Base-by-base conservation (phyloP, 768 basidiomycete species). In the Termitomyces sp. region DNA sequence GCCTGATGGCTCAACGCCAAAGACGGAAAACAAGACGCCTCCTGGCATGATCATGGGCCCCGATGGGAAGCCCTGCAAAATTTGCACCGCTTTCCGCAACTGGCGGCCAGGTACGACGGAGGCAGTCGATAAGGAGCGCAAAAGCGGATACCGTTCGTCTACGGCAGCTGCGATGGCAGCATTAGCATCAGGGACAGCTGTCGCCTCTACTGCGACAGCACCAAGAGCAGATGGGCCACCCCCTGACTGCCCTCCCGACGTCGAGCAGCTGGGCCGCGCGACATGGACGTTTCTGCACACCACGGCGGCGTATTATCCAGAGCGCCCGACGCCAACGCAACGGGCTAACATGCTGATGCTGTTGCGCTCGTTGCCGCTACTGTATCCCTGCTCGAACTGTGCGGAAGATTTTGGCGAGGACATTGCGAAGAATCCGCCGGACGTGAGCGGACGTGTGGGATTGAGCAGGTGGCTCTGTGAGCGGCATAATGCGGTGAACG, bases 211-310 rank as follows among this genome's bases (percentile, higher is more conserved):
- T 5, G 63, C 68, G 31, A 63, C 67, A n/a, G 39, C 69, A 12
- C 42, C 70, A 20, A 66, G 68, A 4, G 60, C 70, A 5, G 70
- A 74, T 26, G 70, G 69, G 18, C 84, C 79, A 22, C 82, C 83
- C 1, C 73, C 76, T 5, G 77, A 90, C 56, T 98, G 96, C 68
- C 96, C 96, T 13, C 87, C 94, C 0, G 95, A 98, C 71, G 87
- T 87, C 46, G 92, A 94, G 67, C 79, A 85, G 58, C 86, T 98
- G 49, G 96, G 96, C 2, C 85, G 86, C 49, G 89, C 95, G 46
- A 96, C 96, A 1, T 98, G 96, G 96, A 88, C 94, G 16, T 98
- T 98, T 80, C 78, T 98, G 32, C 96, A 98, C 67, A 87, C 94
- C 9, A 88, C 96, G 5, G 95, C 94, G 0, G 93, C 96, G 22